phyloP scores from a whole-genome alignment of 2,329 filamentous ascomycete species.

The Colletotrichum kahawae region DNA sequence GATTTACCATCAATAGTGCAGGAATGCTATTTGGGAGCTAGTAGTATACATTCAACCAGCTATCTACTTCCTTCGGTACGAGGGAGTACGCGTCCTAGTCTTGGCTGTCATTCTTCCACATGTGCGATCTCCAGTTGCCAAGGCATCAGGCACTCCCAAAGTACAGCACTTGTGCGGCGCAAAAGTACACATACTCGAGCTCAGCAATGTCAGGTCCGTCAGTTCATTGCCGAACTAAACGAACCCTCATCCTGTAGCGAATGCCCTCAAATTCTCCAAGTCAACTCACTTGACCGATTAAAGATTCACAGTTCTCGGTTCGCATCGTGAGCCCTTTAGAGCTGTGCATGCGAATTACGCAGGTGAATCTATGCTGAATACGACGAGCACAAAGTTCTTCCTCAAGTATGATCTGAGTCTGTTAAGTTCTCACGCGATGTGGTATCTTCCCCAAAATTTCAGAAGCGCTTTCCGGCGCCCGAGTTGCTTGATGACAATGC shows the following conservation, averaged over 20 bases:
- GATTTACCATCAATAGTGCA: neutral
- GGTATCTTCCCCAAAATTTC: neutral
- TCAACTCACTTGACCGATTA: neutral
- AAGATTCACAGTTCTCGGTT: neutral
- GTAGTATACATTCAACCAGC: neutral
- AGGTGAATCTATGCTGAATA: neutral
- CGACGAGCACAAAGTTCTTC: neutral
- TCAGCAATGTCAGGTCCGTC: neutral
- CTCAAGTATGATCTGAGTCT: neutral
- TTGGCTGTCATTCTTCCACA: neutral
- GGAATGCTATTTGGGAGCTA: neutral
- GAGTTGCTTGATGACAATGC: neutral
- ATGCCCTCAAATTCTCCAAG: neutral
- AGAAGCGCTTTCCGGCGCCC: neutral
- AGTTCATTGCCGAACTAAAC: accelerated
- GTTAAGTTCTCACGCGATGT: neutral
- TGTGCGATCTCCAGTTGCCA: neutral
- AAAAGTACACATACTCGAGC: neutral
- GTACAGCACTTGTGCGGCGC: neutral
- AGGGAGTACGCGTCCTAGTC: neutral
- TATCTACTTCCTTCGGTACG: neutral
- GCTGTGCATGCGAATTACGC: neutral
- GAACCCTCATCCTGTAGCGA: accelerated
- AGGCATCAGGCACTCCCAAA: neutral
- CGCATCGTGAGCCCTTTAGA: neutral